Evolutionary conservation across 2,329 filamentous ascomycete genomes (phyloP), one percentile per base, ranked within the genome.

Genomic region (Alternaria burnsii): DNA sequence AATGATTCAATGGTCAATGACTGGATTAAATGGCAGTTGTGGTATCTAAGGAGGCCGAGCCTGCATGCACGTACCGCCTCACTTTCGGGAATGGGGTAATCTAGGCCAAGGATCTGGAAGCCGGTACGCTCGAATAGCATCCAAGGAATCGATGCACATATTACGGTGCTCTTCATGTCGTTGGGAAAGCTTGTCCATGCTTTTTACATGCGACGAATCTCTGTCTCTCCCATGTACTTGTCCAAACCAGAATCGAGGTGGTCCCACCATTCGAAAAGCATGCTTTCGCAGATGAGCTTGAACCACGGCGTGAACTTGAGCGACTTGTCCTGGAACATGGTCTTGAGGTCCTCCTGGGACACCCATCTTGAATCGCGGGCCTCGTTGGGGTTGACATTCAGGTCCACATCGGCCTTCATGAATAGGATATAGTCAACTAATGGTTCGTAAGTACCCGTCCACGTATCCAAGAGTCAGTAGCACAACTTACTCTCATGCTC

Each of bases 201-300:
- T 36, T 14, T 38, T 64, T 57, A 84, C 94, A 97, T 97, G 70
- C 94, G 89, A 70, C 93, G 89, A 73, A 98, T 97, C 76, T 91
- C 85, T 76, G 89, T 88, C 84, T 98, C 94, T 76, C 93, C 90
- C 80, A 88, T 86, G 82, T 94, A 97, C 81, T 92, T 90, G 62
- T 96, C 91, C 69, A 98, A 84, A 10, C 91, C 91, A 24, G 86
- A 83, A 70, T 95, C 90, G 58, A 98, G 86, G 80, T 91, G 89
- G 75, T 89, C 84, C 95, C 95, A 99, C 95, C 95, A 99, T 80
- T 97, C 91, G 73, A 97, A 99, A 42, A 99, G 87, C 92, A 98
- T 94, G 50, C 92, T 93, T 79, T 98, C 87, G 86, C 95, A 99
- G 76, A 99, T 98, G 70, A 99, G 89, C 85, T 97, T 97, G 85